A percentile compares a stretch with the other conserved stretches of the same genome.
Evolutionary conservation across 2,329 filamentous ascomycete genomes (phyloP).

Genomic region (Ceratocystis cubensis): DNA sequence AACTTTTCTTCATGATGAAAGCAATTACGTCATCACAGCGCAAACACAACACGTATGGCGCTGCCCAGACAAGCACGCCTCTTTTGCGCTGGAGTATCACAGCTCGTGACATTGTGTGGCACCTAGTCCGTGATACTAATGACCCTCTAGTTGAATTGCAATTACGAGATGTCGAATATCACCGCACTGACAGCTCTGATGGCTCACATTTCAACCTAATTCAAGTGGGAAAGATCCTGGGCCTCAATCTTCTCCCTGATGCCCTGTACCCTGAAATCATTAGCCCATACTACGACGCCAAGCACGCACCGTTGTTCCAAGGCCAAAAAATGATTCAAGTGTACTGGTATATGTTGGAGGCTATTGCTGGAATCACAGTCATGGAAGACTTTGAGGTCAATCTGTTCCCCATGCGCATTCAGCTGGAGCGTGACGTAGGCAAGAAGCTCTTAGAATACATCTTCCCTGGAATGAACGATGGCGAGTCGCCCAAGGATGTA

Average conservation of each 20-base stretch:
- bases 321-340: slow-evolving; percentile 74
- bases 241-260: slow-evolving; percentile 78
- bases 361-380: slow-evolving; percentile 92
- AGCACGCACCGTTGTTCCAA: slow-evolving; percentile 40
- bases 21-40: slow-evolving; percentile 94
- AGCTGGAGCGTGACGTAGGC: slow-evolving; percentile 83
- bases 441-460: slow-evolving; percentile 95
- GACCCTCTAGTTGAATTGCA: slow-evolving; percentile 89
- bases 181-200: slow-evolving; percentile 91
- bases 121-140: slow-evolving; percentile 74
- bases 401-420: slow-evolving; percentile 82
- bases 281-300: slow-evolving; percentile 66
- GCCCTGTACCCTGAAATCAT: slow-evolving; percentile 96
- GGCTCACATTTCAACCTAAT: slow-evolving; percentile 91
- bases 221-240: slow-evolving; percentile 75
- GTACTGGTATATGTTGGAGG: slow-evolving; percentile 96
- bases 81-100: slow-evolving; percentile 84
- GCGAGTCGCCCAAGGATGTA: slow-evolving; percentile 39
- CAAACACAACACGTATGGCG: slow-evolving; percentile 47
- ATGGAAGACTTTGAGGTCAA: slow-evolving; percentile 96
- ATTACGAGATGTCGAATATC: slow-evolving; percentile 79
- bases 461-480: slow-evolving; percentile 70
- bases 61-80: slow-evolving; percentile 48
- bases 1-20: slow-evolving; percentile 99
- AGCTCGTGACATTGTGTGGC: slow-evolving; percentile 95